phyloP scores from a whole-genome alignment of 2,329 filamentous ascomycete species.

The Penicillium sp. region DNA sequence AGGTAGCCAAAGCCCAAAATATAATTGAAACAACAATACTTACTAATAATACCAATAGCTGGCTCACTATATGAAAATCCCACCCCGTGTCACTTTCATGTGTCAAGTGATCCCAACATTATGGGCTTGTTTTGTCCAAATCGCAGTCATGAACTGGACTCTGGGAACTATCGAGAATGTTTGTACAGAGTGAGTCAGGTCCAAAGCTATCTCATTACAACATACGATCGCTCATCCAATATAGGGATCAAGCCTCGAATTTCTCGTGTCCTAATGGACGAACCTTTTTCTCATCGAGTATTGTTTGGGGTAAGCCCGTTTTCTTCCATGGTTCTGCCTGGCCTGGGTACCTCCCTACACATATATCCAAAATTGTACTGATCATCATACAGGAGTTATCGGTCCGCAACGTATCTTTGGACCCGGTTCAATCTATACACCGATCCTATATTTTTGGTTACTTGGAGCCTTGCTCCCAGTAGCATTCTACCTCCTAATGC shows the following conservation, averaged over 20 bases:
- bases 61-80: slow-evolving; percentile 32
- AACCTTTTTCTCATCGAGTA: slow-evolving; percentile 64
- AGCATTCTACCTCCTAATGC: slow-evolving; percentile 57
- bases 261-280: slow-evolving; percentile 56
- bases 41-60: slow-evolving; percentile 5
- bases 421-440: slow-evolving; percentile 59
- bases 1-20: slow-evolving; percentile 1
- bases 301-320: slow-evolving; percentile 60
- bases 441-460: slow-evolving; percentile 68
- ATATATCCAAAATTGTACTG: neutral
- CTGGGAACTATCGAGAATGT: slow-evolving; percentile 44
- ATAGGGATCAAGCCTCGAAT: slow-evolving; percentile 49
- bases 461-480: slow-evolving; percentile 62
- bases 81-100: slow-evolving; percentile 50
- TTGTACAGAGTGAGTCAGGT: slow-evolving; percentile 35
- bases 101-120: slow-evolving; percentile 51
- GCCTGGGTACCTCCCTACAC: no score
- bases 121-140: slow-evolving; percentile 47
- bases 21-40: neutral
- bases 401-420: slow-evolving; percentile 68
- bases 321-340: neutral
- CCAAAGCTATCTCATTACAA: neutral
- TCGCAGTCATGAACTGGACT: slow-evolving; percentile 49
- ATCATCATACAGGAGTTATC: slow-evolving; percentile 60
- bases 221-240: neutral